Base-by-base conservation (phyloP, 768 basidiomycete genomes). In the Rhodotorula graminis region DNA sequence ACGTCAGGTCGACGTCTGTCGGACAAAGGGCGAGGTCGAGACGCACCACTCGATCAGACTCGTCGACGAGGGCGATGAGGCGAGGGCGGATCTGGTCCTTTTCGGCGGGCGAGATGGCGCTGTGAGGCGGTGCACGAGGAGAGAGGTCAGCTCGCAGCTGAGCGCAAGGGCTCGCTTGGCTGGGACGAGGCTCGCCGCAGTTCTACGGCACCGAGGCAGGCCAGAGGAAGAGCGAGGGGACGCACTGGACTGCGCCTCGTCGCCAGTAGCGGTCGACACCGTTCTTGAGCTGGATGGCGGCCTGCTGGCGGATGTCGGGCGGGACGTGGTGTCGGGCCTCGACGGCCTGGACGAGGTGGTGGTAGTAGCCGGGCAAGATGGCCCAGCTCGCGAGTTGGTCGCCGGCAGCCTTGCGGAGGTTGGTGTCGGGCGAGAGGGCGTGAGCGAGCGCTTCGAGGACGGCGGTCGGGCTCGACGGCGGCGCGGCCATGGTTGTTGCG, bases 211-310 rank as follows among this genome's bases (percentile, higher is more conserved):
- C n/a, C n/a, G n/a, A n/a, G n/a, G n/a, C n/a, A n/a, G n/a, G n/a
- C n/a, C n/a, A n/a, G 8, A 33, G 42, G 15, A 25, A n/a, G 53
- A 31, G 15, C 37, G 9, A 14, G 47, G 0, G 15, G 11, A 67
- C 74, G 46, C 23, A 76, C 77, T 74, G 37, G 14, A 37, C 21
- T 0, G 69, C 71, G 5, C 88, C 82, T 46, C 88, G 88, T 78
- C 86, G 84, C 93, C 93, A 95, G 77, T 90, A 88, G 61, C 82
- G 82, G 8, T 88, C 80, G 5, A 88, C 88, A 2, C 85, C 84
- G 77, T 93, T 94, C 82, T 94, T 94, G 83, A 93, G 90, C 78
- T 92, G 91, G 67, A 94, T 89, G 73, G 92, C 90, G 37, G 89
- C 87, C 80, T 90, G 90, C 76, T 90, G 86, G 55, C 92, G 87